These are phyloP conservation scores for Theileria equi DNA, from an alignment of 169 alveolate species.

Conservation along the genomic window DNA sequence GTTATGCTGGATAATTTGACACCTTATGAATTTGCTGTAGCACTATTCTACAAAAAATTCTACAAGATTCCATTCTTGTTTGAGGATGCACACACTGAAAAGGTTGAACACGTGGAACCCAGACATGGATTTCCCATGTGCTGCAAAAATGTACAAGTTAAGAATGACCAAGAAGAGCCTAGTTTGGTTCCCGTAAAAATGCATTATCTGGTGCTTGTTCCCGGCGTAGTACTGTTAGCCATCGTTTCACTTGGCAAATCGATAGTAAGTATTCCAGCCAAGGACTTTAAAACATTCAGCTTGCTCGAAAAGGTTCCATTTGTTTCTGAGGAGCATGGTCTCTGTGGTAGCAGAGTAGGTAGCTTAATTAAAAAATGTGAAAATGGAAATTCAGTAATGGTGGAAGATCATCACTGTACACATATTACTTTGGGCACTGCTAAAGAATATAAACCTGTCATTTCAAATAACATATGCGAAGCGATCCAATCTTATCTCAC, in stretches of 20 bases:
- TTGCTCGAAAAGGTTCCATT: background rate
- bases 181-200: conserved; percentile 3
- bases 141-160: background rate
- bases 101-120: background rate
- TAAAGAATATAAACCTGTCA: conserved; percentile 51
- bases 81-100: background rate
- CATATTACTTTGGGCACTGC: conserved; percentile 59
- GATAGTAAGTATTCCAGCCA: conserved; percentile 42
- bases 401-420: conserved; percentile 55
- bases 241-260: conserved; percentile 28
- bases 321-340: background rate
- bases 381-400: conserved; percentile 14
- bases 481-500: conserved; percentile 17
- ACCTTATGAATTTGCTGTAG: conserved; percentile 50
- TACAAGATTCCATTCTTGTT: conserved; percentile 35
- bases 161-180: background rate
- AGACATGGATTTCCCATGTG: background rate
- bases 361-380: conserved; percentile 2
- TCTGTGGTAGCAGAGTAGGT: conserved; percentile 1
- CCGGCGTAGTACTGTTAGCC: conserved; percentile 54
- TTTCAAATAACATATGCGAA: conserved; percentile 46
- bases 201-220: conserved; percentile 50
- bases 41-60: conserved; percentile 40
- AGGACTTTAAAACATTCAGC: conserved; percentile 19
- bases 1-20: conserved; percentile 28